Base-by-base conservation (phyloP, 1,139 yeast genomes). In the Yamadazyma buinensis region DNA sequence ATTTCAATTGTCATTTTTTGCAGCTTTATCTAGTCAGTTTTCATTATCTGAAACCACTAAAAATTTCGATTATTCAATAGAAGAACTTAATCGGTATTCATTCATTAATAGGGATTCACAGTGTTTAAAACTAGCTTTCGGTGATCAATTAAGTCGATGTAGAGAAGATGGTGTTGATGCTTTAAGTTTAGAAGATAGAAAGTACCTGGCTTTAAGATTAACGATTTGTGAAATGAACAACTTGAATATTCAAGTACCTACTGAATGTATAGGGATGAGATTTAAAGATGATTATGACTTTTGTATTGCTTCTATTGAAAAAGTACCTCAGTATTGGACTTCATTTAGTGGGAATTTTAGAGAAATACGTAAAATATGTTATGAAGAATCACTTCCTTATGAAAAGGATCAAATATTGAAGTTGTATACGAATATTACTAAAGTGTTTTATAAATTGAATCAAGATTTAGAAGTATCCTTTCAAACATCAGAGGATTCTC, bases 341-440 rank as follows among this genome's bases (percentile, higher is more conserved):
- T 72, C 77, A 0, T 77, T 70, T 43, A 75, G 77, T 42, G 83
- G 83, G 0, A 70, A 77, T 42, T 77, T 73, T 43, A 60, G 77
- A 33, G 67, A 68, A 17, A 52, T 77, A 2, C 63, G 69, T 3
- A 59, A 64, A 3, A 55, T 75, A 0, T 77, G 83, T 43, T 59
- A 59, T 41, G 77, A 75, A 37, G 69, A 72, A 31, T 61, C 77
- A 0, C 43, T 72, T 3, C 80, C 80, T 0, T 73, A 54, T 43
- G 76, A 75, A 39, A 75, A 75, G 40, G 75, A 72, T 28, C 77
- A 72, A 36, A 61, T 77, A 0, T 40, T 76, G 28, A 47, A 55
- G 10, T 48, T 75, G 22, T 76, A 72, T 43, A 37, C 64, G 14
- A 76, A 76, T 38, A 63, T 77, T 7, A 75, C 81, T 3, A 43